Base-by-base conservation (phyloP, 306 rosid genomes). In the Trifolium subterraneum region DNA sequence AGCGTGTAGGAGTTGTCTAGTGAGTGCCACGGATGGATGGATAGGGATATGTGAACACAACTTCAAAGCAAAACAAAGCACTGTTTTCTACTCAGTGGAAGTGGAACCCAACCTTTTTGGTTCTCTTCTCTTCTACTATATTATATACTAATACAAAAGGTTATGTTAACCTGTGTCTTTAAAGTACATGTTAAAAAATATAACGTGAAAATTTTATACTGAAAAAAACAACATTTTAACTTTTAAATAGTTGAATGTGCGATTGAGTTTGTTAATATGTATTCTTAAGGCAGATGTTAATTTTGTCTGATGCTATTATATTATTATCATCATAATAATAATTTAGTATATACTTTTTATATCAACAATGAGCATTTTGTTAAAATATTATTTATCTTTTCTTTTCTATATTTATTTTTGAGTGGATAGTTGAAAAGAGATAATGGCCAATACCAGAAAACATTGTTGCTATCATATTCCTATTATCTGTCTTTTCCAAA, bases 1-100 rank as follows among this genome's bases (percentile, higher is more conserved):
- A 66, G 92, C 94, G 97, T 91, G 96, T 85, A 44, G 84, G 84
- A 87, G 71, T 89, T 91, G 97, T 80, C 84, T 52, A 68, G 78
- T 81, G 81, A 71, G 78, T 81, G 81, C 68, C 68, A 72, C 56
- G 72, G 56, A 67, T 72, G 81, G 90, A 88, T 47, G 61, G 73
- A 47, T 79, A 73, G 87, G 92, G 84, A 68, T 68, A 89, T 85
- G 90, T 85, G 85, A 86, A 90, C 89, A 31, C 61, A 68, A 29
- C 27, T 31, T 63, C 69, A 77, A 59, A 62, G 64, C 71, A 70
- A 58, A 54, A 47, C 70, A 77, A 87, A 84, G 81, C 85, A 72
- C 83, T 85, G 73, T 83, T 79, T 85, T 90, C 82, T 79, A 73
- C 77, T 72, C 50, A 71, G 92, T 87, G 90, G 92, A 12, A 71